These are phyloP conservation scores for Sherardia arvensis DNA, from an alignment of 257 asterid genomes.

Conservation along the genomic window DNA sequence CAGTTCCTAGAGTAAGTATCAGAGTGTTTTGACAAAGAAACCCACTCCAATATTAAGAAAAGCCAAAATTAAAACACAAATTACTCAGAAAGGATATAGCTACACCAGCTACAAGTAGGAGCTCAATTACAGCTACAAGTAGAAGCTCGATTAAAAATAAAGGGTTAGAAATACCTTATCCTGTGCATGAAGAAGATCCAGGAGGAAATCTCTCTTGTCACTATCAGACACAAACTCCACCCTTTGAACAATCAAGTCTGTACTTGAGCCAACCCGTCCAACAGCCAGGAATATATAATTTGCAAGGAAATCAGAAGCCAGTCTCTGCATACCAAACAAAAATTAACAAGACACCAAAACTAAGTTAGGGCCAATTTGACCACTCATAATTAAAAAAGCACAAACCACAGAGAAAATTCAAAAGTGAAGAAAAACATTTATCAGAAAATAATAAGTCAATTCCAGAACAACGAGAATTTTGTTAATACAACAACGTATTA, in stretches of 20 bases:
- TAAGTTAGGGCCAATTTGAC: too few species aligned
- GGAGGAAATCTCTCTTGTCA: slow-evolving; percentile 79
- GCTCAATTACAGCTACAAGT: neutral
- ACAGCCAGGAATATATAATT: slow-evolving; percentile 77
- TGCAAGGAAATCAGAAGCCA: slow-evolving; percentile 86
- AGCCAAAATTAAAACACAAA: neutral
- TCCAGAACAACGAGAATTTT: neutral
- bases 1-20: neutral
- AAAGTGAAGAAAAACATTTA: neutral
- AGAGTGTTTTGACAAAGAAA: neutral
- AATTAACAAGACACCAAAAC: neutral
- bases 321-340: slow-evolving; percentile 49
- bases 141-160: neutral
- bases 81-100: neutral
- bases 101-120: neutral
- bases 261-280: slow-evolving; percentile 90
- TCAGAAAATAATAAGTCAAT: neutral
- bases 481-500: neutral
- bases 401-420: neutral
- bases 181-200: slow-evolving; percentile 87
- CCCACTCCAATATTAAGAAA: neutral
- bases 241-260: slow-evolving; percentile 74
- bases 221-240: slow-evolving; percentile 65
- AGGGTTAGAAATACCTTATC: slow-evolving; percentile 18
- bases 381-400: too few species aligned